These are phyloP conservation scores for Trifolium pratense DNA, from an alignment of 306 rosid genomes.

Conservation along the genomic window DNA sequence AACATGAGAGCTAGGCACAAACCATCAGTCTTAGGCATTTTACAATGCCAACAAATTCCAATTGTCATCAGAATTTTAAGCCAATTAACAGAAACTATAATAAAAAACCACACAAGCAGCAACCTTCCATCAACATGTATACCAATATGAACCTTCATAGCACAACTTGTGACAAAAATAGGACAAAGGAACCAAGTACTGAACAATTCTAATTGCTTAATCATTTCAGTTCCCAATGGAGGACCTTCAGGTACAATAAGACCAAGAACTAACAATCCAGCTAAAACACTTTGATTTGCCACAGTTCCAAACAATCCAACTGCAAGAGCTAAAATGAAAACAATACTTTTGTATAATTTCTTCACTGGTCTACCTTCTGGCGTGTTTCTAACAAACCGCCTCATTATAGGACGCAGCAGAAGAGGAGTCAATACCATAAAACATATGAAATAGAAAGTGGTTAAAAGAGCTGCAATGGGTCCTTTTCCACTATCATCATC, in stretches of 20 bases:
- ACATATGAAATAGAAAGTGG: background rate
- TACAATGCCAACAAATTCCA: conserved; percentile 33
- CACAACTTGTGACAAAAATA: conserved; percentile 44
- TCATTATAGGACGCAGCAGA: conserved; percentile 43
- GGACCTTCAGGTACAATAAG: conserved; percentile 67
- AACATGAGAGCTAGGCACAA: conserved; percentile 52
- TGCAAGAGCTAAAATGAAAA: conserved; percentile 32
- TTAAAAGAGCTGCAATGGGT: background rate
- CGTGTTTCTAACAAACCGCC: conserved; percentile 45
- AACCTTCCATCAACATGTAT: accelerated
- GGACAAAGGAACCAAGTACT: conserved; percentile 49
- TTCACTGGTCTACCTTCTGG: conserved; percentile 55
- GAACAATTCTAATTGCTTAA: conserved; percentile 50
- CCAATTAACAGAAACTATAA: conserved; percentile 14
- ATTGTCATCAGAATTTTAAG: conserved; percentile 29
- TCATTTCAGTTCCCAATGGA: conserved; percentile 58
- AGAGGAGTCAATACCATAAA: background rate
- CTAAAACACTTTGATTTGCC: conserved; percentile 27
- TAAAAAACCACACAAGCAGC: background rate
- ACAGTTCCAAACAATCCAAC: background rate
- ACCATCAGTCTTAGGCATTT: conserved; percentile 48
- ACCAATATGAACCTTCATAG: conserved; percentile 48
- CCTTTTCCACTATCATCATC: background rate
- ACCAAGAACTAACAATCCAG: conserved; percentile 54
- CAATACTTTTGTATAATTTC: background rate